phyloP scores from a whole-genome alignment of 192 early-diverging fungal species.

The Lobulomyces angularis region DNA sequence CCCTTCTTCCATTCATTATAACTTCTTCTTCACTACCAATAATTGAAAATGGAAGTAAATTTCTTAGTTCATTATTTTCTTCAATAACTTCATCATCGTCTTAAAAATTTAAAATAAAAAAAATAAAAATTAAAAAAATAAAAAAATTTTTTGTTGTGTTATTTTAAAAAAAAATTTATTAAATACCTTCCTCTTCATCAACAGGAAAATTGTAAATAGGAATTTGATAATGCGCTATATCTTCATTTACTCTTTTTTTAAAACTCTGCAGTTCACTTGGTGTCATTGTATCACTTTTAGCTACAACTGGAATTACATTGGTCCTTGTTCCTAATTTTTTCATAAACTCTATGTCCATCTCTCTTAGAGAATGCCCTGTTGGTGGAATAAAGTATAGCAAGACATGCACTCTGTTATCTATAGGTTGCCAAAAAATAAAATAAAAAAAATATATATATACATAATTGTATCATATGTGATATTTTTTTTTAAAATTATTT shows the following conservation, averaged over 20 bases:
- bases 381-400: slow-evolving; percentile 97
- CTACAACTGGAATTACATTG: slow-evolving; percentile 94
- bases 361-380: slow-evolving; percentile 88
- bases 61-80: slow-evolving; percentile 89
- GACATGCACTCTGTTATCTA: slow-evolving; percentile 89
- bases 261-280: slow-evolving; percentile 80
- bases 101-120: too few relatives aligned
- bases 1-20: slow-evolving; percentile 31
- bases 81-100: slow-evolving; percentile 98
- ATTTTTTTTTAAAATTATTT: neutral
- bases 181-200: slow-evolving; percentile 91
- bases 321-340: slow-evolving; percentile 72
- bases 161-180: slow-evolving; percentile 97
- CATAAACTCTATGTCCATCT: slow-evolving; percentile 81
- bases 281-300: slow-evolving; percentile 86
- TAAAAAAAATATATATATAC: slow-evolving; percentile 18
- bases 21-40: slow-evolving; percentile 52
- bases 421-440: slow-evolving; percentile 8
- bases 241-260: slow-evolving; percentile 79
- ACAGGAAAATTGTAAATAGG: slow-evolving; percentile 97
- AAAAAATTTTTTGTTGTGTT: slow-evolving; percentile 65
- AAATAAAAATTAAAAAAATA: slow-evolving; percentile 44
- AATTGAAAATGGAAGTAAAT: slow-evolving; percentile 43
- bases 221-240: slow-evolving; percentile 89
- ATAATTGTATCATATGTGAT: slow-evolving; percentile 10